Evolutionary conservation across 2,329 filamentous ascomycete genomes (phyloP).

Genomic region (Delphinella strobiligena): DNA sequence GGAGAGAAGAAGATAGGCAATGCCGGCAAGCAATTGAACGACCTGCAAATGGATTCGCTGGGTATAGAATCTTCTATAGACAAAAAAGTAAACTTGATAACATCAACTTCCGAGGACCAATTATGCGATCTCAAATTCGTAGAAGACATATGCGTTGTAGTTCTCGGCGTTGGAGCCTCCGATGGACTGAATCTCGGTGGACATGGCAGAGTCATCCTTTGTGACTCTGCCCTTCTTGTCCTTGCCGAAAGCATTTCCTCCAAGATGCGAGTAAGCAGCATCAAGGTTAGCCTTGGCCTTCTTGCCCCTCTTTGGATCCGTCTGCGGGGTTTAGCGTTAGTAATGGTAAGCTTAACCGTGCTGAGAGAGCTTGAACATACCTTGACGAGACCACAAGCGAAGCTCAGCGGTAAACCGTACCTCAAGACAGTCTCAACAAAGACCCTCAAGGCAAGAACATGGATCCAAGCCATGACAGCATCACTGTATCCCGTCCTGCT

Average conservation of each 20-base stretch:
- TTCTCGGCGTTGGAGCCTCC: slow-evolving; percentile 55
- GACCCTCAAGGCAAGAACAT: slow-evolving; percentile 78
- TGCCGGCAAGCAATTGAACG: slow-evolving; percentile 1
- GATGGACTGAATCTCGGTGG: slow-evolving; percentile 73
- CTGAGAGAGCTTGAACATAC: slow-evolving; percentile 39
- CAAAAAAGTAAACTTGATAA: neutral
- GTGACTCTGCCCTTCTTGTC: slow-evolving; percentile 89
- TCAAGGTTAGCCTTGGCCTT: slow-evolving; percentile 61
- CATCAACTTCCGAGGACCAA: neutral
- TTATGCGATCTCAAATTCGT: slow-evolving; percentile 71
- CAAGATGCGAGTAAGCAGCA: slow-evolving; percentile 76
- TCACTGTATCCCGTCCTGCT: slow-evolving; percentile 92
- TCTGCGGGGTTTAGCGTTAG: slow-evolving; percentile 41
- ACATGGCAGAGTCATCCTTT: slow-evolving; percentile 72
- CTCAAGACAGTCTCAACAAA: slow-evolving; percentile 98
- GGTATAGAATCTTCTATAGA: slow-evolving; percentile 11
- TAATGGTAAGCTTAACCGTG: too few relatives aligned
- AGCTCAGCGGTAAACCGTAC: slow-evolving; percentile 85
- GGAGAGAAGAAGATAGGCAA: slow-evolving; percentile 1
- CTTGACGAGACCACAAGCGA: slow-evolving; percentile 73
- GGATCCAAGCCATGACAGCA: slow-evolving; percentile 89
- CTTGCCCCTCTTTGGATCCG: slow-evolving; percentile 66
- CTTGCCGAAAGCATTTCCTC: slow-evolving; percentile 82
- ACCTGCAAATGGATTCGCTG: slow-evolving; percentile 4
- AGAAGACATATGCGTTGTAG: slow-evolving; percentile 95